Conservation (phyloP, 352 stramenopile species). For the Pythium oligandrum region DNA sequence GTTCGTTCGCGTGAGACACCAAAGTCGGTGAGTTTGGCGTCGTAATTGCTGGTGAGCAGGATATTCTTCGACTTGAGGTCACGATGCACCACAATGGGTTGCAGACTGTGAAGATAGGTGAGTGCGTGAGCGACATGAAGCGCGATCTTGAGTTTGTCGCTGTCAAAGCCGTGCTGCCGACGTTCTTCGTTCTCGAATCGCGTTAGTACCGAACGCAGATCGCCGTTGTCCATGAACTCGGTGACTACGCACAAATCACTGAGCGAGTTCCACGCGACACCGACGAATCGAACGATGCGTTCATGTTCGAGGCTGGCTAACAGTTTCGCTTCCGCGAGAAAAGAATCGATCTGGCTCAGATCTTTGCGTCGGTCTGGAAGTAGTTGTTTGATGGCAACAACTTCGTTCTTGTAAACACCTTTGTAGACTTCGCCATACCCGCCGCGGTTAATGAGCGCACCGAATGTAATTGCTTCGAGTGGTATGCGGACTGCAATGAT, state of each 20-base stretch:
- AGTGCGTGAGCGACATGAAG: slow-evolving; percentile 35
- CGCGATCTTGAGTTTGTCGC: slow-evolving; percentile 30
- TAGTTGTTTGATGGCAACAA: slow-evolving; percentile 8
- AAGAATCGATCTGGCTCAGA: slow-evolving; percentile 1
- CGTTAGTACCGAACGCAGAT: slow-evolving; percentile 25
- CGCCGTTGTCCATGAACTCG: slow-evolving; percentile 30
- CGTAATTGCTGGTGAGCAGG: slow-evolving; percentile 22
- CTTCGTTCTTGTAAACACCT: slow-evolving; percentile 1
- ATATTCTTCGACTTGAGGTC: slow-evolving; percentile 67
- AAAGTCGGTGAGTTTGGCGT: slow-evolving; percentile 59
- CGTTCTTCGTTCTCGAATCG: slow-evolving; percentile 1
- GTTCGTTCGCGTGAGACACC: slow-evolving; percentile 32
- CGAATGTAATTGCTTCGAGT: slow-evolving; percentile 2
- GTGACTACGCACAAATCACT: slow-evolving; percentile 14
- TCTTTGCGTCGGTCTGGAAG: slow-evolving; percentile 1
- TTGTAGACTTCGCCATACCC: slow-evolving; percentile 7
- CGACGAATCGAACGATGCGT: slow-evolving; percentile 18
- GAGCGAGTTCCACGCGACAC: slow-evolving; percentile 17
- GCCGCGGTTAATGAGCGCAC: slow-evolving; percentile 7
- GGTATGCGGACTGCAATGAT: slow-evolving; percentile 3
- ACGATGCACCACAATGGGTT: slow-evolving; percentile 35
- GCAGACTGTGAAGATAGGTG: slow-evolving; percentile 47
- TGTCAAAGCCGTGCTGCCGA: slow-evolving; percentile 7
- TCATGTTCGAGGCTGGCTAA: slow-evolving; percentile 14
- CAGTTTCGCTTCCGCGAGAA: slow-evolving; percentile 19